Conservation (phyloP, 805 yeast genomes). For the Millerozyma miso region DNA sequence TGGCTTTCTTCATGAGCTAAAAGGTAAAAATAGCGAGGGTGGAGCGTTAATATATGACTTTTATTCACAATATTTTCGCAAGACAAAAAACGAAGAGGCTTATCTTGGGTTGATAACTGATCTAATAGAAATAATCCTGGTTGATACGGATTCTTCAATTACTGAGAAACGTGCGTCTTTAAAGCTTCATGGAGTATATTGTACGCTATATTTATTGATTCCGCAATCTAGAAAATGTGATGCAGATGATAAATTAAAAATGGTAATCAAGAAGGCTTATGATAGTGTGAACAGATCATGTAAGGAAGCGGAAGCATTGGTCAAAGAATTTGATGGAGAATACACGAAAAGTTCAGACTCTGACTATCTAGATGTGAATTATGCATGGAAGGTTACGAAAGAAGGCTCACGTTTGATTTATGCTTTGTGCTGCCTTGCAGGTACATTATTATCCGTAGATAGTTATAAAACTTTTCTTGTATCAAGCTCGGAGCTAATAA, state of each 20-base stretch:
- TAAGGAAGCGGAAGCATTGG: constrained; percentile 53
- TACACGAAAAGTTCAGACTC: constrained; percentile 39
- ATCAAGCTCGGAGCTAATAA: constrained; percentile 37
- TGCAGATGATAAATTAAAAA: constrained; percentile 12
- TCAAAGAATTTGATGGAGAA: constrained; percentile 45
- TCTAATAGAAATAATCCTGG: constrained; percentile 27
- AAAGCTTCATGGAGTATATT: constrained; percentile 68
- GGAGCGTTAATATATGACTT: constrained; percentile 68
- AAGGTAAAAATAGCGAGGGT: constrained; percentile 68
- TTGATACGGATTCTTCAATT: constrained; percentile 19
- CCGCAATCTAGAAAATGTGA: background rate
- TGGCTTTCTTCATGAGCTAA: constrained; percentile 33
- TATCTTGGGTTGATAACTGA: constrained; percentile 21
- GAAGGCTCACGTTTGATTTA: constrained; percentile 62
- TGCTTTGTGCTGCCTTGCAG: constrained; percentile 29
- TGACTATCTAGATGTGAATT: constrained; percentile 42
- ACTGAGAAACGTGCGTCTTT: constrained; percentile 15
- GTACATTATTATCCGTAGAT: constrained; percentile 14
- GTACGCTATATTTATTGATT: constrained; percentile 47
- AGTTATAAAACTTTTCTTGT: constrained; percentile 3
- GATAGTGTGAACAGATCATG: constrained; percentile 15
- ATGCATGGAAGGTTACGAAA: constrained; percentile 79
- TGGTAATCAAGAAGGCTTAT: constrained; percentile 37
- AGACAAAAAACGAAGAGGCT: constrained; percentile 9
- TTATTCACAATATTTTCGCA: constrained; percentile 34